A percentile compares a stretch with the other conserved stretches of the same genome.
These are phyloP conservation scores for Afroboletus lepidellus DNA, from an alignment of 1,284 basidiomycete genomes.

Conservation along the genomic window DNA sequence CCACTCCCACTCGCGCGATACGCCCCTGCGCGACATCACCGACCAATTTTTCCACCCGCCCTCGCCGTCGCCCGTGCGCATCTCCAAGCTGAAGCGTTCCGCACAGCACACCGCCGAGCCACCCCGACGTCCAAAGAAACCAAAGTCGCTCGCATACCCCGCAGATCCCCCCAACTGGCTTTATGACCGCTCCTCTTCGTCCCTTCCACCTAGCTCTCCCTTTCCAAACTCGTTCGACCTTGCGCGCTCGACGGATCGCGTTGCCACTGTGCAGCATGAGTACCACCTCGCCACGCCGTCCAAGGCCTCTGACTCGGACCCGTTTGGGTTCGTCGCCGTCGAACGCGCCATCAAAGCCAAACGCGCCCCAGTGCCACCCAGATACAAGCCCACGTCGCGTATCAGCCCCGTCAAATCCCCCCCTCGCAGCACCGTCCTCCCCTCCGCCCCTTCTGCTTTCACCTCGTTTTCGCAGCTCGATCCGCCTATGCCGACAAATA, in stretches of 20 bases:
- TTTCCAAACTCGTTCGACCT: constrained; percentile 21
- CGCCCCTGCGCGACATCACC: constrained; percentile 31
- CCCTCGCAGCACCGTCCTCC: constrained; percentile 22
- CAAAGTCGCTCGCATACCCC: constrained; percentile 31
- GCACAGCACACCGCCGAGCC: constrained; percentile 21
- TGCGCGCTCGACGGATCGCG: background rate
- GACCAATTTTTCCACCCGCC: constrained; percentile 37
- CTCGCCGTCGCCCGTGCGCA: constrained; percentile 31
- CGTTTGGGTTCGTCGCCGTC: constrained; percentile 44
- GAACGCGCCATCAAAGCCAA: constrained; percentile 39
- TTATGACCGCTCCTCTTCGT: constrained; percentile 22
- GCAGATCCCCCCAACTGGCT: constrained; percentile 35
- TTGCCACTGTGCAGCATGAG: constrained; percentile 11
- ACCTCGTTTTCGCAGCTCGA: constrained; percentile 19
- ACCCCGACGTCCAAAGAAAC: constrained; percentile 35
- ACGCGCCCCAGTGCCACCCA: constrained; percentile 10
- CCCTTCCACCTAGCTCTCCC: constrained; percentile 35
- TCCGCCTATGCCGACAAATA: constrained; percentile 30
- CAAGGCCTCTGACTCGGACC: constrained; percentile 36
- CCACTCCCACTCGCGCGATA: constrained; percentile 20
- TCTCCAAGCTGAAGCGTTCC: constrained; percentile 22
- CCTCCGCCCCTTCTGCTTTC: constrained; percentile 2
- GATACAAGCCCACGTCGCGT: constrained; percentile 5
- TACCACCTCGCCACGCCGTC: constrained; percentile 23
- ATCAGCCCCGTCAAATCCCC: constrained; percentile 22